Evolutionary conservation across 306 rosid genomes (phyloP).

Genomic region (Vicia villosa): DNA sequence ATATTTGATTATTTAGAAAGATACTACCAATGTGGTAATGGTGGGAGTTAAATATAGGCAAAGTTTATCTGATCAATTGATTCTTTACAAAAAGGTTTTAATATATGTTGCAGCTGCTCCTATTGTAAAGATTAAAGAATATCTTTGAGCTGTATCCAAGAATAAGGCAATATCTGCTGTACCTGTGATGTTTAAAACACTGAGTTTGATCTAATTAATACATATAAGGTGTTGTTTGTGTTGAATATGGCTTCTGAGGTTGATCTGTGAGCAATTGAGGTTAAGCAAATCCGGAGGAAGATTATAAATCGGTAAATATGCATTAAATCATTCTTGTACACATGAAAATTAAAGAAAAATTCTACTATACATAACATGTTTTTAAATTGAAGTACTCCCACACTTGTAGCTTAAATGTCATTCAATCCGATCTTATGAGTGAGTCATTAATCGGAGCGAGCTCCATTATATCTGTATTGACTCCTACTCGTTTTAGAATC

Average conservation of each 20-base stretch:
- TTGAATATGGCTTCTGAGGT: constrained; percentile 19
- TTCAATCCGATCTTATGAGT: too few relatives aligned
- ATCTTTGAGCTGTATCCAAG: constrained; percentile 37
- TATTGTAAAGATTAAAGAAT: constrained; percentile 38
- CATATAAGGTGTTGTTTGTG: constrained; percentile 4
- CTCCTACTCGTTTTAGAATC: too few relatives aligned
- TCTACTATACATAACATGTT: too few relatives aligned
- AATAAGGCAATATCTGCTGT: constrained; percentile 34
- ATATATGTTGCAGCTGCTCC: constrained; percentile 26
- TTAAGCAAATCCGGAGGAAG: not conserved
- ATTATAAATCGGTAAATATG: not conserved
- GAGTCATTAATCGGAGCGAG: too few relatives aligned
- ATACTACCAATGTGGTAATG: constrained; percentile 14
- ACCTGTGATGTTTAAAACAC: constrained; percentile 34
- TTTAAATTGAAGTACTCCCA: too few relatives aligned
- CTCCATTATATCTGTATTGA: too few relatives aligned
- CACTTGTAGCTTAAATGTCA: too few relatives aligned
- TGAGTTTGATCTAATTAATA: constrained; percentile 29
- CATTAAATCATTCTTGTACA: too few relatives aligned
- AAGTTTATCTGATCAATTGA: constrained; percentile 32
- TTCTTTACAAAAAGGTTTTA: constrained; percentile 39
- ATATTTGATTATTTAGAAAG: constrained; percentile 32
- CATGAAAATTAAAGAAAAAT: too few relatives aligned
- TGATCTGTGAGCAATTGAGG: not conserved
- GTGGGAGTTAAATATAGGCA: constrained; percentile 30